phyloP scores from a whole-genome alignment of 257 asterid genomes.

The Capsicum pubescens region DNA sequence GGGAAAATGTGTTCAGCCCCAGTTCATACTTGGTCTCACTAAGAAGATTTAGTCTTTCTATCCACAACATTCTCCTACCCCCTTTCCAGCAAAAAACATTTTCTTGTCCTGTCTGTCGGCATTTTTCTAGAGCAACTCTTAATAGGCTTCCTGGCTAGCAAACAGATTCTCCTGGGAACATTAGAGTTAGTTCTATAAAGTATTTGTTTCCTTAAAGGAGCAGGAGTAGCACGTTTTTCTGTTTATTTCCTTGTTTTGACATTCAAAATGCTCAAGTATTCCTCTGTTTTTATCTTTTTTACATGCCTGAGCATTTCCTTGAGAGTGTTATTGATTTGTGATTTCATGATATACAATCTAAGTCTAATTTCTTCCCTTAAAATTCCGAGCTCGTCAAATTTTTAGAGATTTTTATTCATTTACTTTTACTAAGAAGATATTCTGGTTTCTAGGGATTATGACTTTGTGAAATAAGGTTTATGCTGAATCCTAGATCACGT shows the following conservation, averaged over 20 bases:
- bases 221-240: background rate
- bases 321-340: conserved; percentile 2
- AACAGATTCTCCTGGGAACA: background rate
- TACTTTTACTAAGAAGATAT: background rate
- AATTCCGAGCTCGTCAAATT: background rate
- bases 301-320: background rate
- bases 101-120: background rate
- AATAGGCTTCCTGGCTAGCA: background rate
- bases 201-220: background rate
- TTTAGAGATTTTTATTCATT: background rate
- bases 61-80: background rate
- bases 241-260: background rate
- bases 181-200: background rate
- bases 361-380: background rate
- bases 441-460: background rate
- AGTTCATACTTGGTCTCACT: background rate
- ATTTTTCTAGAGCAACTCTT: background rate
- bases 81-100: background rate
- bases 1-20: background rate
- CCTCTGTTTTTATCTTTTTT: background rate
- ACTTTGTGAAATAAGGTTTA: conserved; percentile 9
- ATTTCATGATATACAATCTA: conserved; percentile 4
- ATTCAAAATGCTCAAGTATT: background rate
- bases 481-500: background rate
- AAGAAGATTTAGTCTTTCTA: background rate